Conservation (phyloP, 495 filamentous ascomycete genomes). For the Filosporella fistucella region DNA sequence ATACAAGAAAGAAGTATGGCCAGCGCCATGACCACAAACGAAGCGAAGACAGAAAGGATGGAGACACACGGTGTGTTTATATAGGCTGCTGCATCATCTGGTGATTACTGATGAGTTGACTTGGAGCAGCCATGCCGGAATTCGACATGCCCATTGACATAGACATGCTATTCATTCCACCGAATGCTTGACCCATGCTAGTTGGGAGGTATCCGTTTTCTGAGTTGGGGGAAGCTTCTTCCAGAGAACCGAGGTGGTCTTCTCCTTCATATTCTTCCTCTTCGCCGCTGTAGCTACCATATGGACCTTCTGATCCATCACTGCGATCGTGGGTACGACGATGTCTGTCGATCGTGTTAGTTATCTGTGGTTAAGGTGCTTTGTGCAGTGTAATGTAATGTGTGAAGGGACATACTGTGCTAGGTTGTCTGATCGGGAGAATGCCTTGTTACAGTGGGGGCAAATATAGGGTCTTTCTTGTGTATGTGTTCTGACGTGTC, state of each 20-base stretch:
- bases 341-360: constrained; percentile 55
- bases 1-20: constrained; percentile 16
- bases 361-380: constrained; percentile 25
- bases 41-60: constrained; percentile 15
- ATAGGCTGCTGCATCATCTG: constrained; percentile 24
- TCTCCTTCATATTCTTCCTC: constrained; percentile 58
- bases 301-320: constrained; percentile 65
- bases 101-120: constrained; percentile 32
- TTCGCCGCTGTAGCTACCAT: constrained; percentile 61
- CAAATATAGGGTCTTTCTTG: constrained; percentile 98
- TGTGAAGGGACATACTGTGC: constrained; percentile 70
- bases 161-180: constrained; percentile 48
- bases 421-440: constrained; percentile 96
- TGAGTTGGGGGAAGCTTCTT: constrained; percentile 67
- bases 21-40: not conserved
- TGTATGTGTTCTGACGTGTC: constrained; percentile 98
- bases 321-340: constrained; percentile 88
- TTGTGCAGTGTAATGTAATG: constrained; percentile 13
- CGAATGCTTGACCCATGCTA: constrained; percentile 34
- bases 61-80: constrained; percentile 1
- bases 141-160: constrained; percentile 45
- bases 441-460: constrained; percentile 96
- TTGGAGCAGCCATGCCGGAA: constrained; percentile 40
- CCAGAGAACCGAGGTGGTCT: constrained; percentile 69
- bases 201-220: constrained; percentile 48